Evolutionary conservation across 768 basidiomycete genomes (phyloP).

Genomic region (Pleurotus tuber-regium): DNA sequence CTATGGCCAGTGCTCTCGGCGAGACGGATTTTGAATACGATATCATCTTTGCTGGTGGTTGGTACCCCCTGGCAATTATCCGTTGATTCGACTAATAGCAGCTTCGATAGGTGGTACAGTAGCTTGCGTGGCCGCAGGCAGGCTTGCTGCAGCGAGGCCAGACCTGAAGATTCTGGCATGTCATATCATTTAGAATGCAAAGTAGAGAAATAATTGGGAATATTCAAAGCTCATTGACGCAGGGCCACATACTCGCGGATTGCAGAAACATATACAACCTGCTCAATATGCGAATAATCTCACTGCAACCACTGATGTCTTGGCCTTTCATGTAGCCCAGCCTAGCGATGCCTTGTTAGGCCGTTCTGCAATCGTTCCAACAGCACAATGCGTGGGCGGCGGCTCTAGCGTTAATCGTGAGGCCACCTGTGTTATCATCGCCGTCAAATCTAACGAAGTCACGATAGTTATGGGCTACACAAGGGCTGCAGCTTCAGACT

Average conservation of each 20-base stretch:
- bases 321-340: constrained; percentile 34
- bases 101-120: constrained; percentile 42
- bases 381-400: constrained; percentile 41
- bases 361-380: constrained; percentile 28
- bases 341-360: constrained; percentile 27
- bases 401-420: constrained; percentile 47
- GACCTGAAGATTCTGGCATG: constrained; percentile 52
- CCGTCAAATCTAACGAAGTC: no score
- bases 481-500: constrained; percentile 43
- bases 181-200: constrained; percentile 25
- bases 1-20: no score
- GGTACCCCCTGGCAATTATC: background rate
- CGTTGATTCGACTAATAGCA: background rate
- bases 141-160: constrained; percentile 53
- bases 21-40: constrained; percentile 34
- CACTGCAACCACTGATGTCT: constrained; percentile 28
- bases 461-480: constrained; percentile 33
- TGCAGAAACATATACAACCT: constrained; percentile 37
- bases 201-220: background rate
- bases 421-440: constrained; percentile 12
- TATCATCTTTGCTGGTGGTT: constrained; percentile 60
- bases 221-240: constrained; percentile 37
- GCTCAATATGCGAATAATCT: constrained; percentile 34
- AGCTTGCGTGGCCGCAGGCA: constrained; percentile 56
- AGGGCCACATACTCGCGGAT: constrained; percentile 34